These are phyloP conservation scores for Fragaria ananassa DNA, from an alignment of 306 rosid genomes.

Conservation along the genomic window DNA sequence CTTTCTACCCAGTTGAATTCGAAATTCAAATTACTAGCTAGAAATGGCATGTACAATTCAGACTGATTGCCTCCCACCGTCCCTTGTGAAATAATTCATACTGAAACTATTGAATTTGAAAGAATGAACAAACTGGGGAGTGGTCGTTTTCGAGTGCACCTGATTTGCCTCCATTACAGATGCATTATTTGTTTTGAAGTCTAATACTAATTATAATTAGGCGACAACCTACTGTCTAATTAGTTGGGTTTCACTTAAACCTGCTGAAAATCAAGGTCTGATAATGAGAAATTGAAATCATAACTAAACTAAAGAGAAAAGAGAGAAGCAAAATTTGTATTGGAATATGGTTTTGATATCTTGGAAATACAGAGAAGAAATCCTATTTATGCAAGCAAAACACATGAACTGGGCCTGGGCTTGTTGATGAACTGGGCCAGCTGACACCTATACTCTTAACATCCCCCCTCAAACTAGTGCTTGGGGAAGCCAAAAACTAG, in stretches of 20 bases:
- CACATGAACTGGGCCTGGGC: no score
- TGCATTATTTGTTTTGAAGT: not conserved
- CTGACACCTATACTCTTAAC: no score
- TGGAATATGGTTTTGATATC: no score
- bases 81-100: not conserved
- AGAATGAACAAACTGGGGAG: not conserved
- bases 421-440: no score
- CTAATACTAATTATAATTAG: not conserved
- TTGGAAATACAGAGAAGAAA: no score
- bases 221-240: not conserved
- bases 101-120: not conserved
- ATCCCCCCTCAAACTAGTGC: no score
- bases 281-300: no score
- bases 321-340: no score
- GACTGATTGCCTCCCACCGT: not conserved
- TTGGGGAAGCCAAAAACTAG: no score
- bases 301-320: no score
- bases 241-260: not conserved
- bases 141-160: constrained; percentile 4
- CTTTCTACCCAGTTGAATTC: not conserved
- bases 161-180: constrained; percentile 1
- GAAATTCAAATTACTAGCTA: constrained; percentile 2
- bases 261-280: no score
- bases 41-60: not conserved
- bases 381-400: no score